These are phyloP conservation scores for Hyphodiscus hymeniophilus DNA, from an alignment of 495 filamentous ascomycete species.

Conservation along the genomic window DNA sequence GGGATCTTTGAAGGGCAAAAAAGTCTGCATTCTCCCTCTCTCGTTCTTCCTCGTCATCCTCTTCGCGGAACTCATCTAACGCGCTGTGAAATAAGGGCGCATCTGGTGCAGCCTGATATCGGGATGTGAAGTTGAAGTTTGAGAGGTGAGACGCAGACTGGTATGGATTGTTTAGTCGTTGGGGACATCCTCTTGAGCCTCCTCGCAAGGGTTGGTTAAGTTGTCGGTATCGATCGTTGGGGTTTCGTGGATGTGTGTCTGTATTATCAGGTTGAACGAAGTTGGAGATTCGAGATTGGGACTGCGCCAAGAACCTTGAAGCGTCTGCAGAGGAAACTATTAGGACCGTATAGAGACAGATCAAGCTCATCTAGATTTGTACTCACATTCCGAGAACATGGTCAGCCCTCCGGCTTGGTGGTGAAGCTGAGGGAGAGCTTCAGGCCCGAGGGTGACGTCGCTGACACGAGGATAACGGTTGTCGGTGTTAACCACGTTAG, in stretches of 20 bases:
- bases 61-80: slow-evolving; percentile 70
- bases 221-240: slow-evolving; percentile 34
- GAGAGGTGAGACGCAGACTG: slow-evolving; percentile 61
- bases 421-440: slow-evolving; percentile 3
- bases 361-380: not conserved
- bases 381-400: slow-evolving; percentile 99
- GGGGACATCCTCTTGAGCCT: slow-evolving; percentile 12
- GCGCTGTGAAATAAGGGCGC: slow-evolving; percentile 88
- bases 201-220: slow-evolving; percentile 11
- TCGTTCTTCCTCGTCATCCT: slow-evolving; percentile 85
- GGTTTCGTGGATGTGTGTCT: slow-evolving; percentile 31
- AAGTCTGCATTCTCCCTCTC: slow-evolving; percentile 89
- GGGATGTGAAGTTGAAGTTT: slow-evolving; percentile 68
- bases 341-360: not conserved
- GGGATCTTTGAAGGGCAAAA: slow-evolving; percentile 81
- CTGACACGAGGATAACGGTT: slow-evolving; percentile 11
- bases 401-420: slow-evolving; percentile 2
- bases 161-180: slow-evolving; percentile 55
- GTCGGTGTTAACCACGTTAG: not conserved
- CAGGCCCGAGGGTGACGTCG: not conserved
- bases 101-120: slow-evolving; percentile 54
- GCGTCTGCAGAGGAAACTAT: slow-evolving; percentile 56
- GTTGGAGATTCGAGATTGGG: slow-evolving; percentile 72
- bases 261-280: slow-evolving; percentile 53
- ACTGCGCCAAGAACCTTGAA: slow-evolving; percentile 94